Evolutionary conservation across 176 grass and related monocot species (phyloP).

Genomic region (Hyparrhenia diplandra): DNA sequence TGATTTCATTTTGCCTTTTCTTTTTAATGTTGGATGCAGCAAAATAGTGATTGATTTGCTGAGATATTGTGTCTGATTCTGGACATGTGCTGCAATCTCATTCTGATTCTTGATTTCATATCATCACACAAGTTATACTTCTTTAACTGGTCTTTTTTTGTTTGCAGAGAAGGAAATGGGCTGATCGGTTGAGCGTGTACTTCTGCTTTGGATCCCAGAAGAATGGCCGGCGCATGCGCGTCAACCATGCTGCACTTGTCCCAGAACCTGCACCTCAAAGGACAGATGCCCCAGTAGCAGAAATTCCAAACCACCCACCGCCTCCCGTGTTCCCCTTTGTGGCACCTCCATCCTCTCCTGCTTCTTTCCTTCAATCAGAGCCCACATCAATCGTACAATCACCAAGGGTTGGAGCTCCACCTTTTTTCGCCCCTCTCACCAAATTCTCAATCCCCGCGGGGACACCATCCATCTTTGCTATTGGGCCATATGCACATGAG

Average conservation of each 20-base stretch:
- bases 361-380: constrained; percentile 85
- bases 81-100: neutral
- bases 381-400: constrained; percentile 73
- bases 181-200: constrained; percentile 65
- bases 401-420: constrained; percentile 42
- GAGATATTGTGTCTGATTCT: neutral
- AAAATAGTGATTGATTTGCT: neutral
- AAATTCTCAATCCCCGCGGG: constrained; percentile 60
- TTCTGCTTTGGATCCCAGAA: constrained; percentile 93
- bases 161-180: constrained; percentile 91
- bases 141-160: neutral
- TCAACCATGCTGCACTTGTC: constrained; percentile 70
- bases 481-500: constrained; percentile 93
- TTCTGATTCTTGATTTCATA: neutral
- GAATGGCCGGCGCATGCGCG: constrained; percentile 64
- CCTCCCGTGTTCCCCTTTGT: constrained; percentile 61
- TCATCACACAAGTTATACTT: neutral
- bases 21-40: neutral
- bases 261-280: constrained; percentile 58
- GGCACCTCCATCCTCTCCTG: constrained; percentile 87
- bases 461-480: constrained; percentile 70
- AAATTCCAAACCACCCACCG: constrained; percentile 59
- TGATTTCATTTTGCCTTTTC: constrained; percentile 15
- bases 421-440: constrained; percentile 51
- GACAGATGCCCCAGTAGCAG: constrained; percentile 41